Evolutionary conservation across 2,329 filamentous ascomycete species (phyloP), one percentile per base, ranked within the genome.

Genomic region (Sporothrix curviconia): DNA sequence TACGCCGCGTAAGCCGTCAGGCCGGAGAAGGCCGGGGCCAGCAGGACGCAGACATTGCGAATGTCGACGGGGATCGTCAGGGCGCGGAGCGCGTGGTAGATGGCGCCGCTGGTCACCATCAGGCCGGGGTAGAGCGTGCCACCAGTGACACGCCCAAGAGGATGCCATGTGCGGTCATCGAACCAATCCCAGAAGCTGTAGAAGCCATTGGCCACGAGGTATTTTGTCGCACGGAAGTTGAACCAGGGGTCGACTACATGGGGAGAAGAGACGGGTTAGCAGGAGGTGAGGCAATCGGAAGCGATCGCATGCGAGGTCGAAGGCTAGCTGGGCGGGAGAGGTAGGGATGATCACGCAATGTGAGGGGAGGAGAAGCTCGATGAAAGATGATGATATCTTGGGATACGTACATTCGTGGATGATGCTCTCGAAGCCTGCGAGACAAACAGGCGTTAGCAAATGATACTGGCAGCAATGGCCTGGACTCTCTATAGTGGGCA

Each of bases 131-230:
- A 99, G 62, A 99, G 83, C n/a, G 94, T 99, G 69, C 94, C 94
- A 75, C 94, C 94, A 60, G 94, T 99, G 70, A 99, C 94, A 78
- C 94, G 90, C 67, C 94, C 94, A 61, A 99, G 87, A 66, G 94
- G 94, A 75, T 99, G 92, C 94, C 94, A 99, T 84, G 94, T 99
- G 78, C 94, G 86, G 79, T 99, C 94, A 75, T 99, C 94, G 70
- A 99, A 99, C 94, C 94, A 99, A 73, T 99, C 92, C 94, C 94
- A 99, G 72, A 99, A 99, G 73, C 89, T 91, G 74, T 96, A 95
- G 77, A 99, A 97, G 67, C 94, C 94, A 85, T 99, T 84, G 70
- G 92, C 84, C 57, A 99, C 90, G 57, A 99, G 83, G 70, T 99
- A 97, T 76, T 97, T 97, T 57, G 94, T 97, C 64, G 94, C 94